Conservation (phyloP, 2,329 filamentous ascomycete genomes). For the Trichoderma sp. region DNA sequence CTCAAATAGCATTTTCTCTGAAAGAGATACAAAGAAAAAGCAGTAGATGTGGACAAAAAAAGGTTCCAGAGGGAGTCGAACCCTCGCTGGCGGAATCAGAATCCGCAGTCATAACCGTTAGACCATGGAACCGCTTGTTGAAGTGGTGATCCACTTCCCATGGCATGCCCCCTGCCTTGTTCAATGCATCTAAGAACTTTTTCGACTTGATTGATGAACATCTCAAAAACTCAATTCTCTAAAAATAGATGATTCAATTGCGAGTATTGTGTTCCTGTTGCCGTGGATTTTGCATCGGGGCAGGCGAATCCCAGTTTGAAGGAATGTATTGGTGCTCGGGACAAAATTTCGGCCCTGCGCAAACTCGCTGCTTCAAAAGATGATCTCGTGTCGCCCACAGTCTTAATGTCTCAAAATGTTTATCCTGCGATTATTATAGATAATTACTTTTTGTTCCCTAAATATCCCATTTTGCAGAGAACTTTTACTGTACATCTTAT, state of each 20-base stretch:
- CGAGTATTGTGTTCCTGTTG: neutral
- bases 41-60: neutral
- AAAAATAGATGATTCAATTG: neutral
- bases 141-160: conserved; percentile 12
- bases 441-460: neutral
- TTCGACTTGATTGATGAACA: neutral
- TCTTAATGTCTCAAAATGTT: neutral
- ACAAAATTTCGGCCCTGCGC: neutral
- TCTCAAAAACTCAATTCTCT: neutral
- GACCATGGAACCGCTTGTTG: conserved; percentile 21
- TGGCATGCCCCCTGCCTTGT: neutral
- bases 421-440: neutral
- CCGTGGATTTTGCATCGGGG: neutral
- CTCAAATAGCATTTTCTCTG: neutral
- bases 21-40: neutral
- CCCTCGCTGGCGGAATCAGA: conserved; percentile 25
- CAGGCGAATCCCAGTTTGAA: neutral
- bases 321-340: neutral
- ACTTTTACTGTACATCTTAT: neutral
- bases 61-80: conserved; percentile 24
- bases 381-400: neutral
- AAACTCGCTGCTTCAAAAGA: neutral
- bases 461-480: neutral
- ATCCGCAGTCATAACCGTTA: conserved; percentile 25
- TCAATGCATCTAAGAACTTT: neutral